Conservation (phyloP, 2,329 filamentous ascomycete species). For the Pseudogymnoascus sp. region DNA sequence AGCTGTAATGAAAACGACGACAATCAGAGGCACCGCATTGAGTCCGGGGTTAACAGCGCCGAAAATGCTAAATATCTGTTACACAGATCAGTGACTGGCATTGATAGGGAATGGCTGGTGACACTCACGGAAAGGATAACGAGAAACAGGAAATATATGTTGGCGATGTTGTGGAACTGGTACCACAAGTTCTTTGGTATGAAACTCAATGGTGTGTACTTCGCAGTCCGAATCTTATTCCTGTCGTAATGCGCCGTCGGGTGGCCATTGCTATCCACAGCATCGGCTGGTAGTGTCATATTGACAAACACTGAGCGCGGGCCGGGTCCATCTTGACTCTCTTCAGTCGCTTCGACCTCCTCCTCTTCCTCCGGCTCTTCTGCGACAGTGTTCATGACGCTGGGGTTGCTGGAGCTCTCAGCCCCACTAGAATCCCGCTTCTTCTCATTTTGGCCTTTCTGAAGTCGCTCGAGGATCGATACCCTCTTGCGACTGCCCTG, state of each 20-base stretch:
- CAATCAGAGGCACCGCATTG: constrained; percentile 83
- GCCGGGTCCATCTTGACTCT: constrained; percentile 32
- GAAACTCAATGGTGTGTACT: constrained; percentile 93
- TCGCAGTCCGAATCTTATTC: constrained; percentile 97
- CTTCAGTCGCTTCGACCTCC: constrained; percentile 29
- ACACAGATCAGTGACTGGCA: constrained; percentile 18
- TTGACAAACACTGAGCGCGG: constrained; percentile 75
- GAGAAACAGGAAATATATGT: constrained; percentile 95
- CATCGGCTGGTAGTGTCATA: constrained; percentile 63
- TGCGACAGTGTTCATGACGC: constrained; percentile 14
- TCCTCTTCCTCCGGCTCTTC: constrained; percentile 14
- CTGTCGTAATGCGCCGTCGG: constrained; percentile 64
- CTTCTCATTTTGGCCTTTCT: constrained; percentile 64
- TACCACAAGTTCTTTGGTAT: constrained; percentile 95
- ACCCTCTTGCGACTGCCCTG: constrained; percentile 72
- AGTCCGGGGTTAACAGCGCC: constrained; percentile 84
- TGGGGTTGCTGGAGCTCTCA: constrained; percentile 21
- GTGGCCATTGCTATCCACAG: constrained; percentile 73
- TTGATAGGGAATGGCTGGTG: neutral
- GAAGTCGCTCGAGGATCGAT: constrained; percentile 70
- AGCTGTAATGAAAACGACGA: constrained; percentile 80
- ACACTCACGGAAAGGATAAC: constrained; percentile 84
- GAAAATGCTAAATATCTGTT: constrained; percentile 90
- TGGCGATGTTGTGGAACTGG: constrained; percentile 97
- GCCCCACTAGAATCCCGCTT: constrained; percentile 44